phyloP scores from a whole-genome alignment of 306 rosid species.

The Rubus idaeus region DNA sequence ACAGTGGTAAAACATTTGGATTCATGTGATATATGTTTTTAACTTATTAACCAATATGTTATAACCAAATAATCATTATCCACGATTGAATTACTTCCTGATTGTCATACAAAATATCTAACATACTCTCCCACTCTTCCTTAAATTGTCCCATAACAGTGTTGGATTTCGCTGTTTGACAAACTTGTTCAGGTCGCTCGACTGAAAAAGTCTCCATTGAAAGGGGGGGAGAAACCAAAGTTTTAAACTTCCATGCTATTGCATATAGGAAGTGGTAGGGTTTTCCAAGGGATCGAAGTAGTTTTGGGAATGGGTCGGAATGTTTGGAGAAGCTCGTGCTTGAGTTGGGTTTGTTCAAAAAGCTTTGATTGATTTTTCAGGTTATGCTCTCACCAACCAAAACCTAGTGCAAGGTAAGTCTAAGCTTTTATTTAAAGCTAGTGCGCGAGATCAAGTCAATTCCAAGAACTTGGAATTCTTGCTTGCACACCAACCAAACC shows the following conservation, averaged over 20 bases:
- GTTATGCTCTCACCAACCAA: constrained; percentile 28
- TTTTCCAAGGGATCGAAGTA: background rate
- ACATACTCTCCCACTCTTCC: background rate
- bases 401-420: constrained; percentile 1
- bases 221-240: background rate
- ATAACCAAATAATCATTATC: too few relatives aligned
- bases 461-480: constrained; percentile 12
- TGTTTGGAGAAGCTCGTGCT: constrained; percentile 19
- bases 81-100: too few relatives aligned
- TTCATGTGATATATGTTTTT: background rate
- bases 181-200: background rate
- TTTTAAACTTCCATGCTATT: background rate
- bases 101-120: background rate
- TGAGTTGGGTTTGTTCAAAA: constrained; percentile 13
- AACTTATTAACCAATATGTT: too few relatives aligned
- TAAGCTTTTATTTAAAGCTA: background rate
- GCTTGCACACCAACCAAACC: constrained; percentile 36
- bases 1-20: background rate
- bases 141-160: background rate
- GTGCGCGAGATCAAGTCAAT: constrained; percentile 9
- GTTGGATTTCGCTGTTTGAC: background rate
- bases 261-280: background rate
- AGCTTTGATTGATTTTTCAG: background rate
- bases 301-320: constrained; percentile 1
- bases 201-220: background rate